A percentile compares a stretch with the other conserved stretches of the same genome.
Conservation (phyloP, 352 stramenopile genomes). For the Pythium volutum region DNA sequence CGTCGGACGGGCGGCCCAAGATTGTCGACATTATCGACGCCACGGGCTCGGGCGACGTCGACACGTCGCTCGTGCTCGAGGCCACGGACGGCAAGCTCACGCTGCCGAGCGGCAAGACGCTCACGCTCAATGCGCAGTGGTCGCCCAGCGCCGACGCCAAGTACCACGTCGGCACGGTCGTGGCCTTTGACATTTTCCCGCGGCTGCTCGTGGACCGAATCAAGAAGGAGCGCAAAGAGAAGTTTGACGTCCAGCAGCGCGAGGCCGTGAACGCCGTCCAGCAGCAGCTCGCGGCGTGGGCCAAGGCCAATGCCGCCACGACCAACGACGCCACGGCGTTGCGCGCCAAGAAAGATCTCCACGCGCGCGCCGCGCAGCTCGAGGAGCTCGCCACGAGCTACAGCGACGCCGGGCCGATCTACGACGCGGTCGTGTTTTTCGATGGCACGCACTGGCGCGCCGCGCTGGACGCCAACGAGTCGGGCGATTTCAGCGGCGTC, state of each 20-base stretch:
- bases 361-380: constrained; percentile 67
- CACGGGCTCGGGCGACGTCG: constrained; percentile 92
- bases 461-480: constrained; percentile 83
- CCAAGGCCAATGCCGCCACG: constrained; percentile 57
- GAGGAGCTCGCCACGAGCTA: constrained; percentile 71
- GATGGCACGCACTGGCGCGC: constrained; percentile 78
- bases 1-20: constrained; percentile 88
- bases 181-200: constrained; percentile 90
- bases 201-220: constrained; percentile 57
- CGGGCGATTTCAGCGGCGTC: constrained; percentile 76
- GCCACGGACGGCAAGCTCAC: constrained; percentile 49
- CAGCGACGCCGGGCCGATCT: constrained; percentile 91
- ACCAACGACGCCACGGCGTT: constrained; percentile 48
- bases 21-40: constrained; percentile 95
- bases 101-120: constrained; percentile 34
- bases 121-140: constrained; percentile 83
- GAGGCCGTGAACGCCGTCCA: constrained; percentile 65
- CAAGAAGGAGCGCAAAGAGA: constrained; percentile 82
- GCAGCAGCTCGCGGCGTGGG: constrained; percentile 55
- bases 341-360: constrained; percentile 77
- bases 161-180: constrained; percentile 85
- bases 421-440: constrained; percentile 91
- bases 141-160: constrained; percentile 44
- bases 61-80: constrained; percentile 70
- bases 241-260: constrained; percentile 72